Conservation (phyloP, 1,139 yeast species). For the Chernovozyma aurita region DNA sequence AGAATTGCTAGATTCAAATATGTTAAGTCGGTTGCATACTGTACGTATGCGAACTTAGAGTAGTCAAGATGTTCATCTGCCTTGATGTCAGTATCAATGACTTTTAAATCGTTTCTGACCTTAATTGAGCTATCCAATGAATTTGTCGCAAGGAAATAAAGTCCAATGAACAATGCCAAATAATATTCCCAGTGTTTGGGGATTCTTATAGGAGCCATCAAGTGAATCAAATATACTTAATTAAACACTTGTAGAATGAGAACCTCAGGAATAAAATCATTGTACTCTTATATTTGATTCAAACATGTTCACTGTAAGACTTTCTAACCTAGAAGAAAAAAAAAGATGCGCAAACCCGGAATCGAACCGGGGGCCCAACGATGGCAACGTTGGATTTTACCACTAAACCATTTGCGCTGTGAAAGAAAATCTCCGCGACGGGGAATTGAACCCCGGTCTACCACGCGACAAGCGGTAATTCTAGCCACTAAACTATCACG, state of each 20-base stretch:
- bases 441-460: constrained; percentile 40
- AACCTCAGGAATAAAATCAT: background rate
- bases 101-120: background rate
- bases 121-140: background rate
- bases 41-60: constrained; percentile 25
- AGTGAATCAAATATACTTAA: background rate
- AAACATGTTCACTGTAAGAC: background rate
- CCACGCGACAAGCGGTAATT: constrained; percentile 38
- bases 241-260: background rate
- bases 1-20: constrained; percentile 31
- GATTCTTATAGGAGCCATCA: background rate
- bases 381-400: constrained; percentile 8
- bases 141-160: constrained; percentile 13
- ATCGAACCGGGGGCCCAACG: constrained; percentile 9
- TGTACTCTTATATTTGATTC: background rate
- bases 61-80: constrained; percentile 1
- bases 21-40: constrained; percentile 32
- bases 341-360: constrained; percentile 15
- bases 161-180: constrained; percentile 18
- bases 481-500: constrained; percentile 38
- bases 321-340: background rate
- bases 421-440: constrained; percentile 30
- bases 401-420: constrained; percentile 7
- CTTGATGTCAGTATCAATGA: background rate
- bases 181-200: constrained; percentile 23